A percentile compares a stretch with the other conserved stretches of the same genome.
Evolutionary conservation across 345 rosid species (phyloP).

Genomic region (Psidium friedrichsthalianum): DNA sequence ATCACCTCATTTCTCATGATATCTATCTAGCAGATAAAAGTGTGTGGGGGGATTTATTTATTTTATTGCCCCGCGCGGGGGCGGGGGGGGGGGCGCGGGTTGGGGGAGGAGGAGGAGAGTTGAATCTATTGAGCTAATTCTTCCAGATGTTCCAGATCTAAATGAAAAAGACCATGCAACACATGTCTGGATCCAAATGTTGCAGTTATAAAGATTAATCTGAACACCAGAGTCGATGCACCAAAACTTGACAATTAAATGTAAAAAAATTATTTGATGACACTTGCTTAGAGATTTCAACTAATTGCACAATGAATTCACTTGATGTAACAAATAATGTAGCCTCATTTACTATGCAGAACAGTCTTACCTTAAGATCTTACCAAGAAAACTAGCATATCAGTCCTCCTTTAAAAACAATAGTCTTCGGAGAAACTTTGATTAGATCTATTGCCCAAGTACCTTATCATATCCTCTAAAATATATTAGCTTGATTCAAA

Average conservation of each 20-base stretch:
- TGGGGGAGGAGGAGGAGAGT: too few relatives aligned
- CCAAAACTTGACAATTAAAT: not conserved
- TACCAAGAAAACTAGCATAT: not conserved
- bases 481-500: not conserved
- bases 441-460: not conserved
- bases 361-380: not conserved
- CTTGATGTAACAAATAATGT: not conserved
- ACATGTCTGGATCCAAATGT: not conserved
- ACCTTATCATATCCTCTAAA: not conserved
- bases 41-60: too few relatives aligned
- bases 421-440: not conserved
- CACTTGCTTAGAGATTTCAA: not conserved
- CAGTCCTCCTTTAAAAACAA: not conserved
- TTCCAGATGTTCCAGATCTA: not conserved
- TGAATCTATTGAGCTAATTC: too few relatives aligned
- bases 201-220: not conserved
- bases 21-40: not conserved
- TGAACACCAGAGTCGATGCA: not conserved
- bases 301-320: not conserved
- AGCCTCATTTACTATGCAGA: not conserved
- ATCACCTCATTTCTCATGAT: not conserved
- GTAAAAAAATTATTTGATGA: not conserved
- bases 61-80: too few relatives aligned
- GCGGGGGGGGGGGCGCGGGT: too few relatives aligned
- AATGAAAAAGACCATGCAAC: not conserved